phyloP scores from a whole-genome alignment of 2,329 filamentous ascomycete species.

The Chalaropsis thielavioides region DNA sequence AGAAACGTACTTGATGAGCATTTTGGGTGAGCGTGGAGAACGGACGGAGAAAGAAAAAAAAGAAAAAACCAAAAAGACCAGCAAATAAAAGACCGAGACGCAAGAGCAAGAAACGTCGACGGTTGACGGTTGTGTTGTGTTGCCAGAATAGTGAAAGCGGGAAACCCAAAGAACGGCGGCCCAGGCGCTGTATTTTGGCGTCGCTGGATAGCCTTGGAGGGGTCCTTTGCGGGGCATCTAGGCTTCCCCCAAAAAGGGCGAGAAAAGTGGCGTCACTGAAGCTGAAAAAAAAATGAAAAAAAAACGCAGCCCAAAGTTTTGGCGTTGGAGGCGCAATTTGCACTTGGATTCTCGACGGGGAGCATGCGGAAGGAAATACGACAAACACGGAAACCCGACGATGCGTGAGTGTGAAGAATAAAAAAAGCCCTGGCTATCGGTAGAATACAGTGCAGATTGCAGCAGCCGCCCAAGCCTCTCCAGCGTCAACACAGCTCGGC shows the following conservation, averaged over 20 bases:
- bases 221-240: constrained; percentile 6
- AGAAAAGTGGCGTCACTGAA: constrained; percentile 9
- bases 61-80: background rate
- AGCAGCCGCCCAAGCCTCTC: constrained; percentile 7
- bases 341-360: background rate
- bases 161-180: background rate
- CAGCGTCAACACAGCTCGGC: background rate
- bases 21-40: constrained; percentile 19
- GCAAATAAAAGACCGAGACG: background rate
- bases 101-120: background rate
- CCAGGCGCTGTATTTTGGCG: background rate
- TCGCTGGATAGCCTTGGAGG: background rate
- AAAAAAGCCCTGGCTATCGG: constrained; percentile 4
- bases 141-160: background rate
- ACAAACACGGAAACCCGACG: background rate
- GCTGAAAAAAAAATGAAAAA: background rate
- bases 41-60: background rate
- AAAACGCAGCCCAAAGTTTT: background rate
- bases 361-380: background rate
- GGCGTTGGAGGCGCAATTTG: too few relatives aligned
- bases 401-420: background rate
- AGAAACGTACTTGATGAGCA: constrained; percentile 38
- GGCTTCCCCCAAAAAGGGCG: background rate
- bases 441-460: constrained; percentile 18
- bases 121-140: too few relatives aligned